phyloP scores from a whole-genome alignment of 306 rosid genomes.

The Neltuma alba region DNA sequence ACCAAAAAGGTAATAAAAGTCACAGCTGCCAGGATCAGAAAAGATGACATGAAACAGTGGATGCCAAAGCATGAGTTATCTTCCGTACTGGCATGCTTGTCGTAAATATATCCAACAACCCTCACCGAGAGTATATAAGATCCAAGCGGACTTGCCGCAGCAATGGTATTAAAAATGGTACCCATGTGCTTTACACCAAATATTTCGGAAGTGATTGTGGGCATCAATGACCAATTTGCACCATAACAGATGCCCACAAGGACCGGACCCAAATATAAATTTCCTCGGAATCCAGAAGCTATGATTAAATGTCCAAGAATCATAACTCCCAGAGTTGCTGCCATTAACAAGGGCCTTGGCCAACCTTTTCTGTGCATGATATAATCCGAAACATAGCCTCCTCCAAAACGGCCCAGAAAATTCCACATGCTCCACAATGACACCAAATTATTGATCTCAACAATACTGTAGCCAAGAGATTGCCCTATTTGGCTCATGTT shows the following conservation, averaged over 20 bases:
- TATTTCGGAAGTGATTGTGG: conserved; percentile 79
- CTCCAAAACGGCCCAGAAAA: conserved; percentile 91
- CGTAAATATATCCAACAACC: conserved; percentile 79
- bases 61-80: conserved; percentile 61
- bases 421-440: conserved; percentile 96
- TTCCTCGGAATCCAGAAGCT: conserved; percentile 72
- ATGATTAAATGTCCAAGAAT: conserved; percentile 65
- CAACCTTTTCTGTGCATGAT: conserved; percentile 69
- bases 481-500: conserved; percentile 88
- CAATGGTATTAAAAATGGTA: conserved; percentile 82
- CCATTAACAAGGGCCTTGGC: conserved; percentile 77
- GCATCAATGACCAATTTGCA: conserved; percentile 94
- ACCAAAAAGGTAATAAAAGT: conserved; percentile 62
- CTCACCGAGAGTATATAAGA: conserved; percentile 84
- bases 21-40: conserved; percentile 70
- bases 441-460: conserved; percentile 64
- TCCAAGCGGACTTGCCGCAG: conserved; percentile 82
- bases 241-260: conserved; percentile 88
- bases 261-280: conserved; percentile 72
- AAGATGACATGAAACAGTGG: conserved; percentile 75
- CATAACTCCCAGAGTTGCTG: conserved; percentile 56
- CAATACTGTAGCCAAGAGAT: conserved; percentile 70
- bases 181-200: conserved; percentile 88
- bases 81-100: conserved; percentile 51
- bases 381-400: conserved; percentile 75